Evolutionary conservation across 192 early-diverging fungal species (phyloP), one percentile per base, ranked within the genome.

Genomic region (Podila clonocystis): DNA sequence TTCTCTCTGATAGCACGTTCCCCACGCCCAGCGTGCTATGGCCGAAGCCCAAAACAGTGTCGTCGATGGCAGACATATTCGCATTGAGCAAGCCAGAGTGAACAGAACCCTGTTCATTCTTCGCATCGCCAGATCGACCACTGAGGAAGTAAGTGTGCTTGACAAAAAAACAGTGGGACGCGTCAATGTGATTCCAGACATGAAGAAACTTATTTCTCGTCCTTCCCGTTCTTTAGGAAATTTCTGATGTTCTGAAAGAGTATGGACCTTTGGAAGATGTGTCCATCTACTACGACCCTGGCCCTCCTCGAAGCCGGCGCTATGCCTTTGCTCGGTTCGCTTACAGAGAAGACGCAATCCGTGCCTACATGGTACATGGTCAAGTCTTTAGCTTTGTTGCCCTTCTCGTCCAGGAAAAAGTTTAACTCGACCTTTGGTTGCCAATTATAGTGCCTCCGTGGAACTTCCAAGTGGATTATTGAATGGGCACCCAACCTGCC

Each of bases 71-170:
- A 73, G 93, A 69, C 85, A 86, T 59, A 91, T 95, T 48, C 90
- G 93, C 24, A 89, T 93, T 55, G 93, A 95, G 75, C 89, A 91
- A 50, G 93, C 93, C 13, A 74, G 89, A 69, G 93, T 95, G 9
- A 93, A 95, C 65, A 85, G 93, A 33, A 93, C 93, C 8, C 69
- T 95, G 9, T 91, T 90, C 73, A 68, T 93, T 29, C 84, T 75
- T 0, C 82, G 85, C 55, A 83, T 92, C 24, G 34, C 62, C 52
- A 63, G 72, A 20, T 57, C 73, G 9, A 74, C 86, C 22, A 82
- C 60, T 9, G 84, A 89, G 69, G 68, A 85, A 68, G 89, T 85
- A 82, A 50, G 29, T 24, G 2, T 15, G 6, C 24, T 58, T 34
- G 59, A 41, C 41, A 55, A 55, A 26, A 55, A 0, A 26, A 55